Conservation (phyloP, 73 alveolate species). For the Tetrahymena malaccensis region DNA sequence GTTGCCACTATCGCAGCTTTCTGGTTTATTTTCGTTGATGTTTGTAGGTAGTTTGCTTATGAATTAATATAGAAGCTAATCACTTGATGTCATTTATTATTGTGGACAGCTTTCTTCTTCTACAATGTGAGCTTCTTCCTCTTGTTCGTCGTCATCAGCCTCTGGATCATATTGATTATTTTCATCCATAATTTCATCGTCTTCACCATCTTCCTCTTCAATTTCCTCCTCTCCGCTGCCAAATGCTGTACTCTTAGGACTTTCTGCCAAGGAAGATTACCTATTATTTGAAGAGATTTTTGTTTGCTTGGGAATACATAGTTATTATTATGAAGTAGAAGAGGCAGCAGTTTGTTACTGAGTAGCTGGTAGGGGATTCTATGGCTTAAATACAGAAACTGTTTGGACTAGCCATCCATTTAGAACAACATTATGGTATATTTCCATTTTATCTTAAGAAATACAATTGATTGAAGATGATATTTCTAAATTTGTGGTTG, state of each 20-base stretch:
- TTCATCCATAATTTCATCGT: neutral
- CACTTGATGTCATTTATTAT: neutral
- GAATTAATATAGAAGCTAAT: neutral
- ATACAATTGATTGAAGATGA: neutral
- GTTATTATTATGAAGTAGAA: neutral
- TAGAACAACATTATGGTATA: neutral
- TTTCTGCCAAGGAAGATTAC: neutral
- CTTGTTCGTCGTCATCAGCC: neutral
- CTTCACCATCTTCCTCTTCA: neutral
- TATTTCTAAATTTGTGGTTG: neutral
- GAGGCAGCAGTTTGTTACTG: neutral
- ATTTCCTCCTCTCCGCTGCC: neutral
- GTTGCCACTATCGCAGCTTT: neutral
- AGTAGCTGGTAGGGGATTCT: neutral
- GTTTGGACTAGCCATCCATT: neutral
- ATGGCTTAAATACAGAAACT: neutral
- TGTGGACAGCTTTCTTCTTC: neutral
- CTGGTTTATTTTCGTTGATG: neutral
- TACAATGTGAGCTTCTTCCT: neutral
- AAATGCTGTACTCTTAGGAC: neutral
- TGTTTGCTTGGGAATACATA: neutral
- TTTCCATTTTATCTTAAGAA: neutral
- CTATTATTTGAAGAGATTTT: neutral
- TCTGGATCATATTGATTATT: neutral
- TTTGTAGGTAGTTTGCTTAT: neutral